phyloP scores from a whole-genome alignment of 176 grass and related monocot genomes.

The Dactylis glomerata region DNA sequence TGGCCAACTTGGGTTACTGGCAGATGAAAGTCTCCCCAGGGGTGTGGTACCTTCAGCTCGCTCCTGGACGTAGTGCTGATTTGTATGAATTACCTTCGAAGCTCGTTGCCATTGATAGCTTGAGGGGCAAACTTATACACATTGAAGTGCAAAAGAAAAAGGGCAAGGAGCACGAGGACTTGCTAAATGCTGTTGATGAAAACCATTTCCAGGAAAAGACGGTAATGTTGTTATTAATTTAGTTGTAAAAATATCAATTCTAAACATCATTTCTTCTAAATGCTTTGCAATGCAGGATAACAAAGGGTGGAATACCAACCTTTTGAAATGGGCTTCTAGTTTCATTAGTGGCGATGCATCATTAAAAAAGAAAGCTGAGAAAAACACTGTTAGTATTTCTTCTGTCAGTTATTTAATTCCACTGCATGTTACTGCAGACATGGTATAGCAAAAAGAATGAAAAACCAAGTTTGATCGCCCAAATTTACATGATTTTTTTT shows the following conservation, averaged over 20 bases:
- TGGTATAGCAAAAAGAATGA: background rate
- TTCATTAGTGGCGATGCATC: slow-evolving; percentile 78
- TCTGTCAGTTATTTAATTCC: slow-evolving; percentile 12
- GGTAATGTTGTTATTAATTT: slow-evolving; percentile 39
- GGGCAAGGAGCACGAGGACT: slow-evolving; percentile 81
- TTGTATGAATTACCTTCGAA: slow-evolving; percentile 61
- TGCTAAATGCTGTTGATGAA: slow-evolving; percentile 69
- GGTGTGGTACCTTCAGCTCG: slow-evolving; percentile 91
- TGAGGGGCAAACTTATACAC: slow-evolving; percentile 93
- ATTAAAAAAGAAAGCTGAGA: slow-evolving; percentile 60
- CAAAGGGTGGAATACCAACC: slow-evolving; percentile 92
- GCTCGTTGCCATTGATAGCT: slow-evolving; percentile 81
- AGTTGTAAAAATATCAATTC: slow-evolving; percentile 14
- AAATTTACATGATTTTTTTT: slow-evolving; percentile 15
- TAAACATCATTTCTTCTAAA: slow-evolving; percentile 17
- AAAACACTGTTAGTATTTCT: slow-evolving; percentile 49
- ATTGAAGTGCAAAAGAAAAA: slow-evolving; percentile 85
- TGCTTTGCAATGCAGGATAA: slow-evolving; percentile 51
- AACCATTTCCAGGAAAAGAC: slow-evolving; percentile 56
- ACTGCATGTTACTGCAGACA: slow-evolving; percentile 19
- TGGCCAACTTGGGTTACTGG: slow-evolving; percentile 99
- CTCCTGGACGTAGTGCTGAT: slow-evolving; percentile 90
- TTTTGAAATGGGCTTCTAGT: slow-evolving; percentile 96
- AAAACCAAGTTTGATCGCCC: background rate
- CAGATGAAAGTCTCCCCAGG: slow-evolving; percentile 99